Conservation (phyloP, 139 green algal species). For the Chlamydomonas asymmetrica region DNA sequence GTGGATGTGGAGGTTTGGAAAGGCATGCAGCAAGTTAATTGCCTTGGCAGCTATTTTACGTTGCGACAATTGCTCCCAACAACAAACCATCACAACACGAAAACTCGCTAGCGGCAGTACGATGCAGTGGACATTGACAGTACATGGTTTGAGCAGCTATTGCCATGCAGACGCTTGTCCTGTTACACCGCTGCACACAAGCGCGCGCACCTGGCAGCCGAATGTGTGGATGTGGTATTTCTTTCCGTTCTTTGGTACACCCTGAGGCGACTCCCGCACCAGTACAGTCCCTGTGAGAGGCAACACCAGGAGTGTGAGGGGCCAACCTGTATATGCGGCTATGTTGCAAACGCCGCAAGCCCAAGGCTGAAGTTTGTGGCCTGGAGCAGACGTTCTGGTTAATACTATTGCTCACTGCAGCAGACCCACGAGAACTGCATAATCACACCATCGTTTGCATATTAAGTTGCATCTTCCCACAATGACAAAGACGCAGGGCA, state of each 20-base stretch:
- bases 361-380: neutral
- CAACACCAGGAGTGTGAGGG: neutral
- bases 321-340: too few relatives aligned
- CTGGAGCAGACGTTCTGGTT: neutral
- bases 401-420: neutral
- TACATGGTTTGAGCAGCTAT: neutral
- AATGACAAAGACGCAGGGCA: neutral
- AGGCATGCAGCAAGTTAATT: neutral
- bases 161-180: neutral
- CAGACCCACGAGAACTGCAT: too few relatives aligned
- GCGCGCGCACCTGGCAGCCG: slow-evolving; percentile 77
- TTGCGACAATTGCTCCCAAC: neutral
- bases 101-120: neutral
- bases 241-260: slow-evolving; percentile 65
- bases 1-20: slow-evolving; percentile 19
- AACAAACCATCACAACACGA: neutral
- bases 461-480: neutral
- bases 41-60: neutral
- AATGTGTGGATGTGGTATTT: slow-evolving; percentile 96
- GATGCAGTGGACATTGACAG: neutral
- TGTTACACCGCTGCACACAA: neutral
- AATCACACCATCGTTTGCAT: neutral
- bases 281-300: slow-evolving; percentile 39
- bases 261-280: slow-evolving; percentile 27
- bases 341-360: neutral